Evolutionary conservation across 805 yeast species (phyloP), one percentile per base, ranked within the genome.

Genomic region (Starmerella sirachaensis): DNA sequence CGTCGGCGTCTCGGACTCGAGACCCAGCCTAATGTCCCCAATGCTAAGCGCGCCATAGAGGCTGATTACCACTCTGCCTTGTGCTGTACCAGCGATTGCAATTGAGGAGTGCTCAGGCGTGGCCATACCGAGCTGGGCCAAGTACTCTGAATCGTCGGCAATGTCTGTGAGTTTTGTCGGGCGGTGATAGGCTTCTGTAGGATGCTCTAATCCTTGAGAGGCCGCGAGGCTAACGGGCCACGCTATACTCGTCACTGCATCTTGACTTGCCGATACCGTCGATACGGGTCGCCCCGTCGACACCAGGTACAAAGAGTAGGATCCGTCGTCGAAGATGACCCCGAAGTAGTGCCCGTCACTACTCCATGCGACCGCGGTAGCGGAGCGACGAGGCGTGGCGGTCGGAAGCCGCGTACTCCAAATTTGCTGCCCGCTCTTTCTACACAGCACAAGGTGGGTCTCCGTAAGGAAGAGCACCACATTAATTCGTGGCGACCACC

Each of bases 301-400:
- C 5, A 70, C 62, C 42, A 66, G 68, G 38, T 67, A 68, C 1
- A 72, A 52, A 35, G 65, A 61, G 28, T 64, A 61, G 7, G 56
- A 41, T 1, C 64, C 62, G 43, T 69, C 71, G 1, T 54, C 45
- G 6, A 74, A 75, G 2, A 68, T 49, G 2, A 70, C 54, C 10
- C 66, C 70, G 38, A 72, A 58, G 58, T 36, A 26, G 38, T 49
- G 47, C 3, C 70, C 69, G 43, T 63, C 64, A 5, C 55, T 54
- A 23, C 58, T 48, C 69, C 70, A 67, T 2, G 43, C 35, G 4
- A 54, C 24, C 9, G 33, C 14, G 14, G 42, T 35, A n/a, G n/a
- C n/a, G n/a, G n/a, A n/a, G n/a, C n/a, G n/a, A n/a, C n/a, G n/a
- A 19, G 35, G 33, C 20, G 18, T 18, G 9, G 33, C 31, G 25